Evolutionary conservation across 352 stramenopile genomes (phyloP).

Genomic region (Globisporangium cystogenes): DNA sequence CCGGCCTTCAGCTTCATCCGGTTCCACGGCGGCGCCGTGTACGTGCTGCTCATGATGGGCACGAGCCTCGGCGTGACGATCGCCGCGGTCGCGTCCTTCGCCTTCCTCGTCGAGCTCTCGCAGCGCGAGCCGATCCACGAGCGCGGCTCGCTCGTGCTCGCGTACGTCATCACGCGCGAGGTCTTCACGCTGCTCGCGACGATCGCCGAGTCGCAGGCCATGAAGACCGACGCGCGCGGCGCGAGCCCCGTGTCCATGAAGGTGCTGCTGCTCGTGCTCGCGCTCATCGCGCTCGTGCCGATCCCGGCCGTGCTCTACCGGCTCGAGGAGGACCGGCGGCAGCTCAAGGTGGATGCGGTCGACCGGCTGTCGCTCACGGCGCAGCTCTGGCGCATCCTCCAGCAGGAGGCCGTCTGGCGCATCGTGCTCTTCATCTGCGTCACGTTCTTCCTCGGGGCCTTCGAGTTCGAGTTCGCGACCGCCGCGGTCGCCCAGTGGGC

Average conservation of each 20-base stretch:
- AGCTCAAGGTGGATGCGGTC: conserved; percentile 68
- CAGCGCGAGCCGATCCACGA: conserved; percentile 74
- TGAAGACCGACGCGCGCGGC: conserved; percentile 29
- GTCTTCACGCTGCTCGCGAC: conserved; percentile 33
- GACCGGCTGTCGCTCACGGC: conserved; percentile 50
- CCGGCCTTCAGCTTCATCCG: conserved; percentile 34
- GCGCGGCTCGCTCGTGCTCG: conserved; percentile 51
- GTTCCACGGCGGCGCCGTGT: conserved; percentile 57
- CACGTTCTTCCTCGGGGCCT: conserved; percentile 48
- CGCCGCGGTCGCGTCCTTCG: conserved; percentile 48
- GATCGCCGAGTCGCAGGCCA: conserved; percentile 31
- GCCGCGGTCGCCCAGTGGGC: conserved; percentile 47
- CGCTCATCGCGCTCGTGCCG: conserved; percentile 47
- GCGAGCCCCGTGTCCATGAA: conserved; percentile 57
- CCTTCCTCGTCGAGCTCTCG: conserved; percentile 72
- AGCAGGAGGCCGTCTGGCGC: conserved; percentile 72
- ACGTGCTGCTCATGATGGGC: conserved; percentile 67
- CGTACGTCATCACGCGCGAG: conserved; percentile 62
- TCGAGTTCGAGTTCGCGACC: conserved; percentile 57
- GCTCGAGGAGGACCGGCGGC: conserved; percentile 59
- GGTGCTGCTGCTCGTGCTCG: conserved; percentile 64
- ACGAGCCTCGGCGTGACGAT: conserved; percentile 57
- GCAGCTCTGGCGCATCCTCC: conserved; percentile 67
- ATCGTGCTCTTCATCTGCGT: conserved; percentile 69
- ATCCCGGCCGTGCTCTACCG: conserved; percentile 63